These are phyloP conservation scores for Calendula officinalis DNA, from an alignment of 129 eudicot genomes.

Conservation along the genomic window DNA sequence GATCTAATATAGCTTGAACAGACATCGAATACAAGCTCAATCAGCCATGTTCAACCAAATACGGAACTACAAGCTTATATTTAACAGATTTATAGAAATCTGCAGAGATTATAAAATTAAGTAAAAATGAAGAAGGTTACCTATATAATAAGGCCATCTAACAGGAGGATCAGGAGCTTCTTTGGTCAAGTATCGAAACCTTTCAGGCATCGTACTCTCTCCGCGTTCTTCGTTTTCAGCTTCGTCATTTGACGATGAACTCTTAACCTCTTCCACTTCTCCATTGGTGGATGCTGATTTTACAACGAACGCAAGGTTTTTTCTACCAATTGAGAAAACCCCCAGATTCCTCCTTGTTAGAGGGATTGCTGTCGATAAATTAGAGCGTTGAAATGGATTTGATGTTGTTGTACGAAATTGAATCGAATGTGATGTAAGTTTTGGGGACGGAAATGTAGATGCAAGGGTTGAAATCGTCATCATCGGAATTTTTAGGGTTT, in stretches of 20 bases:
- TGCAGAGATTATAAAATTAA: background rate
- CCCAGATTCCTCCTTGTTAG: constrained; percentile 30
- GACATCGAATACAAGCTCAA: background rate
- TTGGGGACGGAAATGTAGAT: constrained; percentile 31
- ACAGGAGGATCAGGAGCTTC: constrained; percentile 61
- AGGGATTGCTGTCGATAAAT: constrained; percentile 15
- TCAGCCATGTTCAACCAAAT: background rate
- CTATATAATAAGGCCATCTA: constrained; percentile 75
- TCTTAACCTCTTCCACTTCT: constrained; percentile 21
- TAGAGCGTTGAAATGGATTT: constrained; percentile 22
- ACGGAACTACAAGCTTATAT: background rate
- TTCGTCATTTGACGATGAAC: constrained; percentile 25
- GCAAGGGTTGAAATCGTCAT: constrained; percentile 36
- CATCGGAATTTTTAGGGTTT: constrained; percentile 29
- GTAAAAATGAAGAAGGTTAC: constrained; percentile 23
- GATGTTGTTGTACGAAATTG: constrained; percentile 15
- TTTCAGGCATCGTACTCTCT: constrained; percentile 67
- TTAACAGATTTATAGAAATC: no score
- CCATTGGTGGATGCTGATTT: constrained; percentile 39
- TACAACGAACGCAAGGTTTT: constrained; percentile 29
- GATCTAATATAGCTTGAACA: no score
- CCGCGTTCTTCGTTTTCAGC: constrained; percentile 44
- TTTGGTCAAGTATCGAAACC: constrained; percentile 56
- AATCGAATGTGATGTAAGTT: constrained; percentile 22
- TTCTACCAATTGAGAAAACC: constrained; percentile 16